Conservation (phyloP, 331 rosid species). For the Malus hybrid region DNA sequence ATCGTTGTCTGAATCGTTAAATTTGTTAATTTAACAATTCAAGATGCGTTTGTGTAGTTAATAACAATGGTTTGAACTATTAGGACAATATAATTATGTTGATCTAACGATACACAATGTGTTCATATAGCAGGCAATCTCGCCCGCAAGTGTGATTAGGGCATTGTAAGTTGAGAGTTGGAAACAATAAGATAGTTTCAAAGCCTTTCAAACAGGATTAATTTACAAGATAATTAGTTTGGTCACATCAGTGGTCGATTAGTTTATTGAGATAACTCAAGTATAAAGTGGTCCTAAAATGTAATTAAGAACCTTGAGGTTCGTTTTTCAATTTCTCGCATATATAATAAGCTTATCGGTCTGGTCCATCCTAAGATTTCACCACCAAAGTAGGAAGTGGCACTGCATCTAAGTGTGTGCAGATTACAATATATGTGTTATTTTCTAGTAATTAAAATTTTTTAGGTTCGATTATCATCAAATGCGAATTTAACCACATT, state of each 20-base stretch:
- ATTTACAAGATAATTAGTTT: not conserved
- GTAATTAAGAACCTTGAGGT: not conserved
- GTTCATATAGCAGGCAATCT: not conserved
- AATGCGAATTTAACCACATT: no score
- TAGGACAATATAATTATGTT: not conserved
- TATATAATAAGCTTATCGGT: no score
- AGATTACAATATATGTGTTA: not conserved
- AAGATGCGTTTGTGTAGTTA: not conserved
- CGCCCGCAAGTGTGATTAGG: not conserved
- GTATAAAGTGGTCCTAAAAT: not conserved
- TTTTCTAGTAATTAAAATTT: no score
- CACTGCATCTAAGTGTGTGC: not conserved
- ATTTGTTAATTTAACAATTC: not conserved
- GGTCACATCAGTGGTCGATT: not conserved
- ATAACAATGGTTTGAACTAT: no score
- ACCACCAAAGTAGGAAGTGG: no score
- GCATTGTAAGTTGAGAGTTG: not conserved
- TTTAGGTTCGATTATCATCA: no score
- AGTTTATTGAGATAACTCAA: not conserved
- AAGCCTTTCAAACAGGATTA: not conserved
- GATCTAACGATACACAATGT: not conserved
- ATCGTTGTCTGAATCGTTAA: no score
- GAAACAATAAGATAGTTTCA: not conserved
- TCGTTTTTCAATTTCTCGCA: not conserved
- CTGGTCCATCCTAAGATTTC: no score